Base-by-base conservation (phyloP, 352 stramenopile species). In the Pythium apleroticum region DNA sequence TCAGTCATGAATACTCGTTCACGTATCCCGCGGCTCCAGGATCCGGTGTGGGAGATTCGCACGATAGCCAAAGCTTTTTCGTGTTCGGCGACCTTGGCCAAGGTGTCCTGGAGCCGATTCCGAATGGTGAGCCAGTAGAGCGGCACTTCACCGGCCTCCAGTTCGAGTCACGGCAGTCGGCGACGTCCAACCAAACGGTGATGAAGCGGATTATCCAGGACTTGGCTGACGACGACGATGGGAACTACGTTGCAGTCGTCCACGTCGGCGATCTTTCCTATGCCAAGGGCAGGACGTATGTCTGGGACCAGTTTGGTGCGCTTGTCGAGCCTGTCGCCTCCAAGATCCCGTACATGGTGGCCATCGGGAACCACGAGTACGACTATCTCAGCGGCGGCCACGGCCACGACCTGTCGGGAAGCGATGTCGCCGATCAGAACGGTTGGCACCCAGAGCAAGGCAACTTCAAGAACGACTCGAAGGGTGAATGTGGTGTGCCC, bases 201-300 rank as follows among this genome's bases (percentile, higher is more conserved):
- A 80, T 79, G 59, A 67, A 73, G 37, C 72, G 67, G 7, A 71
- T 88, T 14, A 56, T 57, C 19, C 65, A 76, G 25, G 68, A 81
- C 22, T 28, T 86, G n/a, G 35, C 27, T 2, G 60, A 63, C 1
- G 69, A 68, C 28, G 48, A 30, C 2, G 20, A 52, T 31, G 50
- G 45, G 20, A 78, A 88, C 25, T 74, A 80, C 52, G 71, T 74
- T 33, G 80, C 27, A 4, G 66, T 95, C 10, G 71, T 96, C 67
- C 85, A 94, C 61, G 72, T 95, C 22, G 88, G 88, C 19, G 88
- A 95, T 57, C 57, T 91, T 20, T 84, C 75, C 50, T 96, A 96
- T 66, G 84, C 88, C 27, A 74, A 71, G 27, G 75, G 77, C 0
- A 57, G 72, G 3, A 89, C 86, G 19, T 87, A 71, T 31, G 52